Conservation (phyloP, 306 rosid species). For the Fragaria nilgerrensis region DNA sequence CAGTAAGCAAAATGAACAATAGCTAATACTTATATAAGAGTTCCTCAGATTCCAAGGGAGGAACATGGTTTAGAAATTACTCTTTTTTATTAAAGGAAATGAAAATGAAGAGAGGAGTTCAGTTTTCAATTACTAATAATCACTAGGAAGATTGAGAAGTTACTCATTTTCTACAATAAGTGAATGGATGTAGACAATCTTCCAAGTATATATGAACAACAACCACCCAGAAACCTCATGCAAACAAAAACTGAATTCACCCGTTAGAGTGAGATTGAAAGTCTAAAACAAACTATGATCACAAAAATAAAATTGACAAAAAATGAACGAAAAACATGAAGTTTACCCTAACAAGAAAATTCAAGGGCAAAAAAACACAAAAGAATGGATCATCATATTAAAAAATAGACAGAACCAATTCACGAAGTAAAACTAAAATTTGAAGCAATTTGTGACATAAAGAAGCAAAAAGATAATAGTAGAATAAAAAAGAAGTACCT, state of each 20-base stretch:
- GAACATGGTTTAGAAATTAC: neutral
- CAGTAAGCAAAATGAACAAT: neutral
- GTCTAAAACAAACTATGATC: neutral
- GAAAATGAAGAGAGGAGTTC: neutral
- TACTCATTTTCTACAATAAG: neutral
- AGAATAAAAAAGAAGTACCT: conserved; percentile 28
- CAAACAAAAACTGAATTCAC: conserved; percentile 13
- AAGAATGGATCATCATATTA: conserved; percentile 16
- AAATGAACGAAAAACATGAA: neutral
- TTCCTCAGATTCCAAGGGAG: neutral
- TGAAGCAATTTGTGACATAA: neutral
- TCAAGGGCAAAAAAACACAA: neutral
- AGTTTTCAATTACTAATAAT: neutral
- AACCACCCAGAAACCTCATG: conserved; percentile 22
- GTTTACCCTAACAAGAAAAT: neutral
- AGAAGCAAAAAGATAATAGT: neutral
- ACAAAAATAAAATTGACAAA: neutral
- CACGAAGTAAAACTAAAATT: neutral
- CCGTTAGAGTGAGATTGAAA: neutral
- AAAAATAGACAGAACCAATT: neutral
- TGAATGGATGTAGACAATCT: neutral
- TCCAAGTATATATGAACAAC: neutral
- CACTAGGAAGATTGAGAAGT: neutral
- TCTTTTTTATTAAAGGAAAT: neutral
- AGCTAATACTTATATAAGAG: neutral